Conservation (phyloP, 805 yeast genomes). For the Phaffomyces thermotolerans region DNA sequence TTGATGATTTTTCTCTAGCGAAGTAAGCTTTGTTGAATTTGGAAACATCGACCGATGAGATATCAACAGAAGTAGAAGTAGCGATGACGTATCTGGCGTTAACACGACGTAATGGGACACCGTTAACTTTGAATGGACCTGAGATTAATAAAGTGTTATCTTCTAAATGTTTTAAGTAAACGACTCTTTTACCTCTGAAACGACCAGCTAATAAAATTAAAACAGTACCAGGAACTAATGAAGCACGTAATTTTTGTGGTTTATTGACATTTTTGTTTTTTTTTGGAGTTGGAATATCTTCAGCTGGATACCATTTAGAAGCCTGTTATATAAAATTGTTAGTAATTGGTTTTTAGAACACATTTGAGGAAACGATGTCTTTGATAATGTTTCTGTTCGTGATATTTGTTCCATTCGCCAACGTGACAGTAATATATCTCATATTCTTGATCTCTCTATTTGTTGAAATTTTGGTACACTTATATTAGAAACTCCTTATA, state of each 20-base stretch:
- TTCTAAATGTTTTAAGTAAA: conserved; percentile 92
- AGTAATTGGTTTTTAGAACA: neutral
- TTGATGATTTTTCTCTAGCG: conserved; percentile 86
- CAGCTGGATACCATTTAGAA: conserved; percentile 93
- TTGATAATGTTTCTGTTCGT: neutral
- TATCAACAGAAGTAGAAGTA: conserved; percentile 86
- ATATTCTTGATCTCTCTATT: neutral
- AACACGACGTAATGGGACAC: conserved; percentile 99
- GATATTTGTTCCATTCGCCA: too few species aligned
- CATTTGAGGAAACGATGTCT: too few species aligned
- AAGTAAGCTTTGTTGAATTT: conserved; percentile 94
- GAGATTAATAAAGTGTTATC: conserved; percentile 96
- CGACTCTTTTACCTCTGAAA: conserved; percentile 99
- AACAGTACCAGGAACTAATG: conserved; percentile 96
- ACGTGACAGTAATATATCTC: neutral
- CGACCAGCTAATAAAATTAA: conserved; percentile 97
- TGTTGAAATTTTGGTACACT: too few species aligned
- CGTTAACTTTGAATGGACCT: conserved; percentile 99
- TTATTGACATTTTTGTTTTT: conserved; percentile 84
- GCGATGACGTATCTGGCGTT: conserved; percentile 98
- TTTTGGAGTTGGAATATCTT: conserved; percentile 82
- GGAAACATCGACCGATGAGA: conserved; percentile 73
- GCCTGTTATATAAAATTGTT: conserved; percentile 35
- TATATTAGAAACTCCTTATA: too few species aligned
- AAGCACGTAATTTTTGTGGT: conserved; percentile 92